Conservation (phyloP, 1,139 yeast genomes). For the Blastobotrys indianensis region DNA sequence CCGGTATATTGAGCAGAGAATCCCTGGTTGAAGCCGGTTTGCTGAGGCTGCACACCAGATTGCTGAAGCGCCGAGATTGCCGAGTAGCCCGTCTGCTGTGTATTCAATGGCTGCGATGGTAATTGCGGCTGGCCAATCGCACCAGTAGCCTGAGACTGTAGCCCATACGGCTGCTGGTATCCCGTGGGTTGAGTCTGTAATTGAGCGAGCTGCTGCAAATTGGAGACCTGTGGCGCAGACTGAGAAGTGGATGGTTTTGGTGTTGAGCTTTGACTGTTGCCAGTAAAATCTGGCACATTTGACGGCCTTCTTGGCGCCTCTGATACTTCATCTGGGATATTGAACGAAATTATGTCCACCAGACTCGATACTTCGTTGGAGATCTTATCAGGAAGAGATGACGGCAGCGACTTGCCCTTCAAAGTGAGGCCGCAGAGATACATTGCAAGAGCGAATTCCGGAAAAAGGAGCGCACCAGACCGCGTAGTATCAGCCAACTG, state of each 20-base stretch:
- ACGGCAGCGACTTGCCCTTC: slow-evolving; percentile 74
- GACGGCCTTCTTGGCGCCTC: slow-evolving; percentile 18
- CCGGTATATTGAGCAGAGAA: slow-evolving; percentile 37
- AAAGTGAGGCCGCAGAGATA: slow-evolving; percentile 76
- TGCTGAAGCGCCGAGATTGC: slow-evolving; percentile 6
- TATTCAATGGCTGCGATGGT: slow-evolving; percentile 18
- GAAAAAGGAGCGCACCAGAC: slow-evolving; percentile 80
- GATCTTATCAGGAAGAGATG: slow-evolving; percentile 62
- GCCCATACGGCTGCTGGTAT: slow-evolving; percentile 21
- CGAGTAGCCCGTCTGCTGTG: slow-evolving; percentile 10
- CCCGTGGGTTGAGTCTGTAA: slow-evolving; percentile 34
- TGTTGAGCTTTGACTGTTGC: slow-evolving; percentile 19
- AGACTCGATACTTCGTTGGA: slow-evolving; percentile 78
- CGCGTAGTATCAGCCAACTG: slow-evolving; percentile 79
- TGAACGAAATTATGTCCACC: slow-evolving; percentile 82
- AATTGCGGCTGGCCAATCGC: slow-evolving; percentile 4
- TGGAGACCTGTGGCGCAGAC: slow-evolving; percentile 36
- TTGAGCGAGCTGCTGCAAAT: slow-evolving; percentile 19
- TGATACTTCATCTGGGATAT: slow-evolving; percentile 49
- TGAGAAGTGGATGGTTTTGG: slow-evolving; percentile 31
- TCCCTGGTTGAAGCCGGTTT: slow-evolving; percentile 14
- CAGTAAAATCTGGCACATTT: slow-evolving; percentile 30
- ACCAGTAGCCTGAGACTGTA: slow-evolving; percentile 18
- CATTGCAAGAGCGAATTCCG: slow-evolving; percentile 91
- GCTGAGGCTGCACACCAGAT: slow-evolving; percentile 23